Conservation (phyloP, 148 eudicot genomes). For the Spergularia bocconei region DNA sequence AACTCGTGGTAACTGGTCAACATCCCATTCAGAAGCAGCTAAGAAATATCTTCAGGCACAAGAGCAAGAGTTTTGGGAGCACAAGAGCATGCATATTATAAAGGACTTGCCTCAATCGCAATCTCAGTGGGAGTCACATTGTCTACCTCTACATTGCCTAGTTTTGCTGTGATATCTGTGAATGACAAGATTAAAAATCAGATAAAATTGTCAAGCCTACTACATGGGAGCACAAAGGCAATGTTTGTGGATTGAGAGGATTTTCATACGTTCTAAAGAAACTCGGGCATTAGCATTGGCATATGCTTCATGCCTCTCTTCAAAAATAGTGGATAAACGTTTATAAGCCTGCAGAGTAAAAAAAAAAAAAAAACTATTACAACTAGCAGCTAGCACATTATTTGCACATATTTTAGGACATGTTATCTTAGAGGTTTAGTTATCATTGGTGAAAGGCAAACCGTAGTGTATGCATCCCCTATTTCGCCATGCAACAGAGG, state of each 20-base stretch:
- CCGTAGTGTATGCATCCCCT: constrained; percentile 83
- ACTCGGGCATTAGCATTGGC: constrained; percentile 70
- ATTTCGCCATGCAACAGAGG: constrained; percentile 70
- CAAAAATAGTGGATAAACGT: constrained; percentile 56
- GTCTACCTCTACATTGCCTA: constrained; percentile 44
- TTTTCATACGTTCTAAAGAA: constrained; percentile 73
- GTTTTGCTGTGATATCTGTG: constrained; percentile 55
- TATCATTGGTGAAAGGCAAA: constrained; percentile 22
- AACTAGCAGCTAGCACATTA: neutral
- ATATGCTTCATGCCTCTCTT: constrained; percentile 76
- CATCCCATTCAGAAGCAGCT: neutral
- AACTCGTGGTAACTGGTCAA: too few relatives aligned
- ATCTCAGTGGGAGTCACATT: constrained; percentile 45
- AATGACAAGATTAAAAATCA: neutral
- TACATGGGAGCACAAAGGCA: neutral
- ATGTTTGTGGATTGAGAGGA: neutral
- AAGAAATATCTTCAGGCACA: too few relatives aligned
- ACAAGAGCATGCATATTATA: neutral
- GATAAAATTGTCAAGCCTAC: neutral
- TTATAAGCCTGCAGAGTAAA: constrained; percentile 47
- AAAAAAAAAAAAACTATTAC: neutral
- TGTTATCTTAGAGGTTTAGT: neutral
- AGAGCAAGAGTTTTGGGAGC: too few relatives aligned
- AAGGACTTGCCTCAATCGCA: constrained; percentile 48
- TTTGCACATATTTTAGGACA: neutral